Evolutionary conservation across 1,139 yeast species (phyloP).

Genomic region (Saccharomyces hybrid): DNA sequence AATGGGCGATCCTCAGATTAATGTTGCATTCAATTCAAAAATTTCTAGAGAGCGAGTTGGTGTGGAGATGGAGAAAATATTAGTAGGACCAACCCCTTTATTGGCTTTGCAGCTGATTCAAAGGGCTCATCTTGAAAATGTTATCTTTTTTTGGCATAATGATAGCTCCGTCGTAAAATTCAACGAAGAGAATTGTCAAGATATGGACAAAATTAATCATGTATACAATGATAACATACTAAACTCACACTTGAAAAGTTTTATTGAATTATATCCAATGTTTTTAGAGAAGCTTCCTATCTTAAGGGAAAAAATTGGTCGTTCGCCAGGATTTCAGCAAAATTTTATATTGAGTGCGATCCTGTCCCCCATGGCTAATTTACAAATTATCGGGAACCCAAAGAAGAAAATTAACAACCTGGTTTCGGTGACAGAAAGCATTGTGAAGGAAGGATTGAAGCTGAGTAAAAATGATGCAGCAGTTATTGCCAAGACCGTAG

Average conservation of each 20-base stretch:
- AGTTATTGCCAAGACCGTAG: slow-evolving; percentile 39
- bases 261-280: slow-evolving; percentile 8
- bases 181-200: slow-evolving; percentile 13
- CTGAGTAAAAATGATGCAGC: slow-evolving; percentile 53
- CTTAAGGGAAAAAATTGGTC: slow-evolving; percentile 5
- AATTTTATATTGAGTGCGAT: slow-evolving; percentile 18
- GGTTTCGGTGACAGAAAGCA: slow-evolving; percentile 26
- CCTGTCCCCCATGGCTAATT: slow-evolving; percentile 20
- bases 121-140: slow-evolving; percentile 45
- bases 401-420: slow-evolving; percentile 23
- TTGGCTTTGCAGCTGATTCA: slow-evolving; percentile 57
- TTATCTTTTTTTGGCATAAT: slow-evolving; percentile 43
- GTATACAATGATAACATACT: slow-evolving; percentile 11
- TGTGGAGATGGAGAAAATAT: slow-evolving; percentile 68
- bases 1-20: slow-evolving; percentile 56
- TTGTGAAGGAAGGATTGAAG: slow-evolving; percentile 65
- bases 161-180: slow-evolving; percentile 18
- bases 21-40: slow-evolving; percentile 53
- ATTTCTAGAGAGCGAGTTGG: slow-evolving; percentile 91
- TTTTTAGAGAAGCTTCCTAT: slow-evolving; percentile 8
- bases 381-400: slow-evolving; percentile 20
- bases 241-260: slow-evolving; percentile 15
- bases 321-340: slow-evolving; percentile 13
- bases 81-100: slow-evolving; percentile 54
- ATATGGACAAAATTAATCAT: slow-evolving; percentile 10